phyloP scores from a whole-genome alignment of 2,329 filamentous ascomycete species.

The Diaporthe ampelina region DNA sequence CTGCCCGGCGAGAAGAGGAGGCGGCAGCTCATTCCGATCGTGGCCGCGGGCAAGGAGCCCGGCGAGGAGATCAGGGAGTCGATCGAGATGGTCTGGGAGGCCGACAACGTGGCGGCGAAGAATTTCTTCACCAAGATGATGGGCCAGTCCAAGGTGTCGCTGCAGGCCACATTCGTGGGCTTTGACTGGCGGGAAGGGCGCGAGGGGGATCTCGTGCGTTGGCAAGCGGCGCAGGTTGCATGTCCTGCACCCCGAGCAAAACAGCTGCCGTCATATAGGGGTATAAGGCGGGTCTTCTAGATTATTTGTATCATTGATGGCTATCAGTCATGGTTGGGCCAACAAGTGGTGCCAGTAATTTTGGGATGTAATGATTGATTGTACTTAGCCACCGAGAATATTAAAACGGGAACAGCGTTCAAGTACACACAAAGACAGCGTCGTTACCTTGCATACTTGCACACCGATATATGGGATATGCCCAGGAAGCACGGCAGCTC shows the following conservation, averaged over 20 bases:
- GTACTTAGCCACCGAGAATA: neutral
- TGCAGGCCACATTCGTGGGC: slow-evolving; percentile 27
- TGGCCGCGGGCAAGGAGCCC: slow-evolving; percentile 12
- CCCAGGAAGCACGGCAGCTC: neutral
- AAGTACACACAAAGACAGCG: neutral
- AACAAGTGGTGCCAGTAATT: neutral
- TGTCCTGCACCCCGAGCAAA: neutral
- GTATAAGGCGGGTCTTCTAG: slow-evolving; percentile 15
- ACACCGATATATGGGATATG: neutral
- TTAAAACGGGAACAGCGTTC: neutral
- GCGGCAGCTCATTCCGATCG: slow-evolving; percentile 33
- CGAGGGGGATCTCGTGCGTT: slow-evolving; percentile 27
- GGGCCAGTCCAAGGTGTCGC: neutral
- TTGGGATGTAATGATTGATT: slow-evolving; percentile 2
- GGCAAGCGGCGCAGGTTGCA: neutral
- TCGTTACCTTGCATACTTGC: too few relatives aligned
- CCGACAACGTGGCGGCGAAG: slow-evolving; percentile 18
- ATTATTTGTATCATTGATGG: neutral
- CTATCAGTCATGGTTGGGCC: neutral
- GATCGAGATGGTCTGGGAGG: slow-evolving; percentile 36
- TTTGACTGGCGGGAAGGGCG: slow-evolving; percentile 37
- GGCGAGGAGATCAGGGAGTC: slow-evolving; percentile 35
- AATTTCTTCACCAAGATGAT: slow-evolving; percentile 36
- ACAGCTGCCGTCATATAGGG: neutral
- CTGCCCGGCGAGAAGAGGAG: slow-evolving; percentile 39